Conservation (phyloP, 352 stramenopile species). For the Pythium grandisporangium region DNA sequence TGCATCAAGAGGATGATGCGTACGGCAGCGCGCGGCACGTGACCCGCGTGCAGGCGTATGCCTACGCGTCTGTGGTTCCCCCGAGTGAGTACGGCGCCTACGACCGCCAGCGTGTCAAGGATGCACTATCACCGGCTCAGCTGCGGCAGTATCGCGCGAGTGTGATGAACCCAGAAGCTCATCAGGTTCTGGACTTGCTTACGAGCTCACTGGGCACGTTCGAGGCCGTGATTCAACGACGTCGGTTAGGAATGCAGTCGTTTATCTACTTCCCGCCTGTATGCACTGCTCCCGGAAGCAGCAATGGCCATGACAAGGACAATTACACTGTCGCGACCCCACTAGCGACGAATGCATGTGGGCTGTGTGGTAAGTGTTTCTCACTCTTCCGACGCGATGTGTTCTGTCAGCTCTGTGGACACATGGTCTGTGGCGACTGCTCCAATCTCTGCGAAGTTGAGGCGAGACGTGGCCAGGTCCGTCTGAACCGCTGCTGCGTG, state of each 20-base stretch:
- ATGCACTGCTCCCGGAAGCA: no score
- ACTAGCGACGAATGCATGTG: conserved; percentile 17
- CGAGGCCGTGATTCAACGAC: conserved; percentile 12
- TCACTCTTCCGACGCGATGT: conserved; percentile 13
- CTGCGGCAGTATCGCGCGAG: neutral
- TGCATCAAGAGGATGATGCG: conserved; percentile 3
- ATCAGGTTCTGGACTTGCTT: conserved; percentile 16
- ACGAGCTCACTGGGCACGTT: conserved; percentile 12
- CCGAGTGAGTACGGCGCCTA: neutral
- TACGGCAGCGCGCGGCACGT: conserved; percentile 20
- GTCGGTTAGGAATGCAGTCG: conserved; percentile 21
- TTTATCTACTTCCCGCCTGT: conserved; percentile 22
- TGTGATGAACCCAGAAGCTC: conserved; percentile 5
- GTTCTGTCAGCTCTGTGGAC: conserved; percentile 28
- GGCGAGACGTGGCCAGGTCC: conserved; percentile 7
- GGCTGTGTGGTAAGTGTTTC: conserved; percentile 22
- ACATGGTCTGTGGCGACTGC: conserved; percentile 20
- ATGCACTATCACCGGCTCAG: neutral
- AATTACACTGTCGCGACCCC: no score
- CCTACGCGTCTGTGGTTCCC: conserved; percentile 15
- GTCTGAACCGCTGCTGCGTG: conserved; percentile 15
- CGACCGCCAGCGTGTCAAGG: neutral
- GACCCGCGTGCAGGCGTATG: conserved; percentile 35
- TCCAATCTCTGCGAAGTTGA: conserved; percentile 16
- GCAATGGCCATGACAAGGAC: conserved; percentile 4